Conservation (phyloP, 2,329 filamentous ascomycete species). For the Aspergillus chevalieri region DNA sequence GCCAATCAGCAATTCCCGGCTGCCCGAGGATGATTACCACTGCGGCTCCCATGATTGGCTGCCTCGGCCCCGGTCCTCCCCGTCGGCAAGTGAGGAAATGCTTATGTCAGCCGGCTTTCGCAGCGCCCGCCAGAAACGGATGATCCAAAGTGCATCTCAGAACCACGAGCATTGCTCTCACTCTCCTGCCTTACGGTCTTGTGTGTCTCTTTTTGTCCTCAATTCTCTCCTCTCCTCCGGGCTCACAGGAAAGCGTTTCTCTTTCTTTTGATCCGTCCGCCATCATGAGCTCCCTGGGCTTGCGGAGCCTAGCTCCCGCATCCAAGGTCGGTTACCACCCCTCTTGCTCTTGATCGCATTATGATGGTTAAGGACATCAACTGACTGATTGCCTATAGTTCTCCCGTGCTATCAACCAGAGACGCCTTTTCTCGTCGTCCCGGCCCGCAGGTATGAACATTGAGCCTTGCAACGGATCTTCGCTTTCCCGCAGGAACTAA, state of each 20-base stretch:
- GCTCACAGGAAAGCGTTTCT: constrained; percentile 19
- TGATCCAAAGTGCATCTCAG: constrained; percentile 21
- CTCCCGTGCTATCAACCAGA: constrained; percentile 57
- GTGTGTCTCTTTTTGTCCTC: constrained; percentile 15
- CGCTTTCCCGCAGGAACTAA: constrained; percentile 15
- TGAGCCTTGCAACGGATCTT: constrained; percentile 12
- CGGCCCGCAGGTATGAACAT: constrained; percentile 63
- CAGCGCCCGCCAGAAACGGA: constrained; percentile 18
- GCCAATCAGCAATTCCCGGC: constrained; percentile 26
- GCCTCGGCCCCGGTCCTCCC: constrained; percentile 21
- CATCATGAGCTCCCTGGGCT: constrained; percentile 46
- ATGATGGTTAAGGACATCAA: constrained; percentile 7
- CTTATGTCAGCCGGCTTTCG: constrained; percentile 32
- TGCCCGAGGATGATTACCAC: constrained; percentile 33
- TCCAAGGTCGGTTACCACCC: constrained; percentile 38
- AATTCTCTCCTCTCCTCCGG: constrained; percentile 11
- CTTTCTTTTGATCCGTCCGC: constrained; percentile 26
- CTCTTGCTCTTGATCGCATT: constrained; percentile 12
- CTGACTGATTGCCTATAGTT: constrained; percentile 47
- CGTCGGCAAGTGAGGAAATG: constrained; percentile 28
- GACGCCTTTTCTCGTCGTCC: constrained; percentile 80
- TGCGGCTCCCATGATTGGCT: constrained; percentile 28
- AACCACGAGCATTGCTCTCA: constrained; percentile 13
- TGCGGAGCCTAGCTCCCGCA: constrained; percentile 46
- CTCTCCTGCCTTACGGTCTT: constrained; percentile 10